Base-by-base conservation (phyloP, 2,329 filamentous ascomycete genomes). In the Ramularia endophylla region DNA sequence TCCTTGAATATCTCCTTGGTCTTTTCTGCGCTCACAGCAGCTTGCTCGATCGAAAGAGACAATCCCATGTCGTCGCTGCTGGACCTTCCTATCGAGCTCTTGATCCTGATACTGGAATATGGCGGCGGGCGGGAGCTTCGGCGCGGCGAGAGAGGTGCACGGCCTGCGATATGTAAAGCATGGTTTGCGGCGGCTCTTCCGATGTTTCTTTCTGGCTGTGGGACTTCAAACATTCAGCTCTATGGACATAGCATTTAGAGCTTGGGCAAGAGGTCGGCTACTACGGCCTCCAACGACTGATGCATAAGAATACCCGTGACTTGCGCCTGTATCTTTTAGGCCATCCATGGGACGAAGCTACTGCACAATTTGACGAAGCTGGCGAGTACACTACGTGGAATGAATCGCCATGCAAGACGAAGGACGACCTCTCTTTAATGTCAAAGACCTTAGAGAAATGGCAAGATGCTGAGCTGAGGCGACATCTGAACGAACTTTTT, bases 61-160 rank as follows among this genome's bases (percentile, higher is more conserved):
- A n/a, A 19, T n/a, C 12, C 17, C 12, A 51, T 53, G 48, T n/a
- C 48, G 27, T 33, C 38, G 16, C 40, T 48, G 12, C 36, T 47
- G 20, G 39, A 37, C 29, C 40, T 54, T 15, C 49, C 51, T 2
- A 31, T 28, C 12, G 51, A 54, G 43, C 39, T 52, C n/a, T 34
- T 47, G 12, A 37, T 27, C 9, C 38, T 43, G 11, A 48, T 54
- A 16, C 36, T 50, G 13, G 44, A 52, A 31, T 33, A 47, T 11
- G 40, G 50, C n/a, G 49, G 47, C 16, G 51, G 51, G 19, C 39
- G 45, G 32, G 46, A 52, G 36, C 51, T 54, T 17, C 41, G 51
- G 43, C 48, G 46, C 9, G 42, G 41, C 28, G 30, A 32, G n/a
- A 25, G 29, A 6, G 19, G 30, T 15, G 16, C 41, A 15, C 46